Evolutionary conservation across 495 filamentous ascomycete genomes (phyloP), one percentile per base, ranked within the genome.

Genomic region (Podospora pseudoanserina): DNA sequence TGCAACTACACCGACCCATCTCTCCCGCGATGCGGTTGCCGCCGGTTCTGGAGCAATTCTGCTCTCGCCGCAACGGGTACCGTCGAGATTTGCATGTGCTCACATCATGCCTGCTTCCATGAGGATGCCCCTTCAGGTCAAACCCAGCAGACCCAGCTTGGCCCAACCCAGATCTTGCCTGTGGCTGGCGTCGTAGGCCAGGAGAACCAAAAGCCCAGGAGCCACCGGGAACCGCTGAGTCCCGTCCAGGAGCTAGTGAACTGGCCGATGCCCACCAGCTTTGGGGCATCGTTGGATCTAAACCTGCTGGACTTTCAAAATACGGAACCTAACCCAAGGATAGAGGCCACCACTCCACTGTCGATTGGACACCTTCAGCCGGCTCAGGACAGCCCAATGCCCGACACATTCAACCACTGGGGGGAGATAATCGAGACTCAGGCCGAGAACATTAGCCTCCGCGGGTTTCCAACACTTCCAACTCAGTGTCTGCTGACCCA

Each of bases 41-140:
- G 83, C 67, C 86, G 87, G 20, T 91, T 90, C 79, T 90, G 86
- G 87, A 82, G 82, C 72, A 78, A 78, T 64, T 75, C 81, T 54
- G 65, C 73, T 11, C 54, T 70, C 34, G 28, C 68, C 4, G 34
- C 65, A 1, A 23, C 68, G 5, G 78, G 79, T 26, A 74, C 81
- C 49, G 77, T 72, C n/a, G 81, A 81, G 58, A 84, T 84, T 76
- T 91, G 89, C 80, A 86, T 89, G 79, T 91, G 89, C 72, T 85
- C 84, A 16, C 89, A 91, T 75, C 89, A 91, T 81, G 89, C 89
- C 39, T 91, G 89, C 75, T 91, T 86, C 72, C 89, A 91, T 72
- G 85, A 89, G 70, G 78, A 82, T 68, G 55, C 76, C 65, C 78
- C 65, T 18, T 32, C 77, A 64, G 68, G 65, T 49, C 76, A 74